Evolutionary conservation across 1,284 basidiomycete species (phyloP), one percentile per base, ranked within the genome.

Genomic region (Neolentinus lepideus): DNA sequence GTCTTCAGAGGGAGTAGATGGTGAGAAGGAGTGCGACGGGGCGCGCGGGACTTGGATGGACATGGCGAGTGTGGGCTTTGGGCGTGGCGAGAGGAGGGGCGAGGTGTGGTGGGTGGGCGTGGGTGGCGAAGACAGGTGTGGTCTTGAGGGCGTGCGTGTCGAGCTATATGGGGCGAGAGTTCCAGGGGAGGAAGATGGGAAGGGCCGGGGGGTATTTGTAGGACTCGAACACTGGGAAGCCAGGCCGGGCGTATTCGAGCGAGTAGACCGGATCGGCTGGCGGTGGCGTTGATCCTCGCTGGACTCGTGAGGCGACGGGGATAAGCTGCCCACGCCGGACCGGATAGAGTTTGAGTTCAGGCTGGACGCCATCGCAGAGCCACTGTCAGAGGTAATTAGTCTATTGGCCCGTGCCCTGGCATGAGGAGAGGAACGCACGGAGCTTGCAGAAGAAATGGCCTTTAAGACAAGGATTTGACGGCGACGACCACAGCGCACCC

Each of bases 41-140:
- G 38, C 16, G 67, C 62, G 60, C 68, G 67, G 53, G 68, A 61
- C 52, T 11, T 69, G 67, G 61, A 71, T 63, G 51, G 70, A 70
- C 68, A 71, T 70, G 60, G 70, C 69, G 57, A 70, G 63, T 31
- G 68, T 69, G 16, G 38, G 38, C 8, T 16, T 4, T 6, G 38
- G 8, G 38, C 19, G 33, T 35, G 33, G 38, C 8, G 38, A 9
- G 38, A 43, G 38, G 19, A 43, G 38, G 8, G 38, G 38, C 38
- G 38, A n/a, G 4, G 38, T 21, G 38, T 6, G 6, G 38, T 6
- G 6, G 19, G 38, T 43, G 38, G 19, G 6, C 19, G 38, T 16
- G 16, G 38, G 16, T n/a, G 38, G 4, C 6, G 29, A 31, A 4
- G 38, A n/a, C 19, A n/a, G 16, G n/a, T 21, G 38, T 21, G 12